These are phyloP conservation scores for Fabrea salina DNA, from an alignment of 169 alveolate species.

Conservation along the genomic window DNA sequence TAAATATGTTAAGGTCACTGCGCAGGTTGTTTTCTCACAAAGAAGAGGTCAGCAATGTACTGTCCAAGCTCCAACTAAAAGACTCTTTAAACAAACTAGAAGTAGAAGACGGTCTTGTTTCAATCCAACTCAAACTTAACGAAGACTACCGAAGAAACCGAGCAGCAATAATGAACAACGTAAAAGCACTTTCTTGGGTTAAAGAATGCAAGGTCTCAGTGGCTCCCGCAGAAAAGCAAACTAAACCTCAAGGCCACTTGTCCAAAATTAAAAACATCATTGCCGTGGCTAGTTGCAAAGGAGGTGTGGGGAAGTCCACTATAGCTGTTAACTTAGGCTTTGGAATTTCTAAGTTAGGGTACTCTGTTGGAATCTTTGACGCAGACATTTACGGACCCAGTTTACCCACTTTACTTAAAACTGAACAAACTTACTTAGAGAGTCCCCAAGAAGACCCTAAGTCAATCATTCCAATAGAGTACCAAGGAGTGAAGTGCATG, in stretches of 20 bases:
- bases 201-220: constrained; percentile 10
- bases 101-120: neutral
- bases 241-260: constrained; percentile 52
- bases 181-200: constrained; percentile 14
- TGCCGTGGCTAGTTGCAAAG: constrained; percentile 95
- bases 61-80: neutral
- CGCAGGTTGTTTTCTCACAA: neutral
- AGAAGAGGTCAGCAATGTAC: neutral
- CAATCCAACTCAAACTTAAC: constrained; percentile 20
- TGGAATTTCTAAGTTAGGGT: constrained; percentile 80
- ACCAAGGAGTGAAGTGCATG: constrained; percentile 88
- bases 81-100: neutral
- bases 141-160: constrained; percentile 2
- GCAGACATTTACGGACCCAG: constrained; percentile 97
- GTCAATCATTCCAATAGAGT: constrained; percentile 72
- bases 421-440: constrained; percentile 51
- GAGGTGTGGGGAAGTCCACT: constrained; percentile 98
- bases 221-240: constrained; percentile 38
- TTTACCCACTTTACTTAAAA: constrained; percentile 90
- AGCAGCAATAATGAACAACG: neutral
- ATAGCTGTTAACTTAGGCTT: constrained; percentile 89
- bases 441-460: constrained; percentile 67
- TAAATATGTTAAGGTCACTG: neutral
- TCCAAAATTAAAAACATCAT: constrained; percentile 80
- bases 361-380: constrained; percentile 93